Conservation (phyloP, 1,139 yeast species). For the Blastobotrys elegans region DNA sequence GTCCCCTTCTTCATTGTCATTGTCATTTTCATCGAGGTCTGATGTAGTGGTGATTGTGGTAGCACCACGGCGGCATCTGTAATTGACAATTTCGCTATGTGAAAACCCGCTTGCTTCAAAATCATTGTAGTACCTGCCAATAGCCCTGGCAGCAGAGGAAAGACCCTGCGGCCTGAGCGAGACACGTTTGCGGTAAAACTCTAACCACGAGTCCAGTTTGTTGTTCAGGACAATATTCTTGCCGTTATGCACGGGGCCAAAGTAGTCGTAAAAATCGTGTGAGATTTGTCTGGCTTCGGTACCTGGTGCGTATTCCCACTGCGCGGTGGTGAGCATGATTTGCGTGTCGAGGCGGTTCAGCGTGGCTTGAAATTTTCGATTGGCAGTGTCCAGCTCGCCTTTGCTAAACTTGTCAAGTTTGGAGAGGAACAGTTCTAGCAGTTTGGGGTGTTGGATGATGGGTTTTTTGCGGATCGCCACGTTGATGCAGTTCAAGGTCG, state of each 20-base stretch:
- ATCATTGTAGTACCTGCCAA: constrained; percentile 5
- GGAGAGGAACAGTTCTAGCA: background rate
- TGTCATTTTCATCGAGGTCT: background rate
- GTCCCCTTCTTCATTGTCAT: background rate
- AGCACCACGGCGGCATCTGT: background rate
- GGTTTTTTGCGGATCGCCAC: background rate
- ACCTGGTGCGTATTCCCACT: constrained; percentile 11
- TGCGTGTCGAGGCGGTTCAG: constrained; percentile 4
- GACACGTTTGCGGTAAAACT: constrained; percentile 1
- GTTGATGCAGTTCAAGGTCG: background rate
- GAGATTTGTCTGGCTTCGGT: background rate
- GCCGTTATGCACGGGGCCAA: constrained; percentile 4
- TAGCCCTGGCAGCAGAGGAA: background rate
- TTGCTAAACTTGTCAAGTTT: background rate
- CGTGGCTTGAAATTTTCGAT: background rate
- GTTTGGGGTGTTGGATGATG: background rate
- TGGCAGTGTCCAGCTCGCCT: background rate
- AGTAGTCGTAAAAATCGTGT: constrained; percentile 1
- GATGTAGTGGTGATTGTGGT: too few species aligned
- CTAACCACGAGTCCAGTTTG: background rate
- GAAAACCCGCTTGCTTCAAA: background rate
- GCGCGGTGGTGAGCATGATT: background rate
- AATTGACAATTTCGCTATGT: background rate
- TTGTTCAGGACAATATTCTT: background rate
- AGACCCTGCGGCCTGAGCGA: background rate